phyloP scores from a whole-genome alignment of 2,329 filamentous ascomycete species.

The Diaporthe sp. region DNA sequence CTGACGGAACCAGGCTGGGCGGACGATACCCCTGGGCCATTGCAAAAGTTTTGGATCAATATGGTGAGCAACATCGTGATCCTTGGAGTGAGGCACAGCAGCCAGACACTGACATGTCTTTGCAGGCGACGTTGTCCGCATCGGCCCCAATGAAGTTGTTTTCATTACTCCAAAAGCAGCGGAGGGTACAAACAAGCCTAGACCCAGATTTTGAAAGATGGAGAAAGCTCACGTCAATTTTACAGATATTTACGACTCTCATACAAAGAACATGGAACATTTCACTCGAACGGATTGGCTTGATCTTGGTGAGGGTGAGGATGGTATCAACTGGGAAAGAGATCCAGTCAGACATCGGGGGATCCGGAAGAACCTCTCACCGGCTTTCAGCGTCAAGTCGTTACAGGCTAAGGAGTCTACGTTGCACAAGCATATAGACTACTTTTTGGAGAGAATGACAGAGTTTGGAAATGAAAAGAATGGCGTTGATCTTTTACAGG shows the following conservation, averaged over 20 bases:
- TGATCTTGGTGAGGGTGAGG: not conserved
- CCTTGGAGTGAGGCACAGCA: too few relatives aligned
- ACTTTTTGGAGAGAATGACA: not conserved
- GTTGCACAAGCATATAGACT: slow-evolving; percentile 13
- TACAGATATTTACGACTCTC: slow-evolving; percentile 5
- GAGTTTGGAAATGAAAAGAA: not conserved
- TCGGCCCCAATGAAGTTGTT: slow-evolving; percentile 28
- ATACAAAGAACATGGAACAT: not conserved
- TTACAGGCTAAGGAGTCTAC: not conserved
- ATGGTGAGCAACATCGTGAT: slow-evolving; percentile 16
- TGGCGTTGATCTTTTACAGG: not conserved
- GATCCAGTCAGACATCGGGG: slow-evolving; percentile 2
- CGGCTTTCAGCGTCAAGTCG: not conserved
- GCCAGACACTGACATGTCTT: not conserved
- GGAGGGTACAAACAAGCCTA: not conserved
- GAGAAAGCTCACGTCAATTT: not conserved
- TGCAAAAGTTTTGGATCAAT: not conserved
- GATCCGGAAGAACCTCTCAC: not conserved
- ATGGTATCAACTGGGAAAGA: slow-evolving; percentile 16
- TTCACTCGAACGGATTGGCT: slow-evolving; percentile 29
- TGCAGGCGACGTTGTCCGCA: slow-evolving; percentile 13
- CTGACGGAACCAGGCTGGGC: not conserved
- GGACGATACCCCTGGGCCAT: slow-evolving; percentile 22
- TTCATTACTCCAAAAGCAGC: slow-evolving; percentile 19
- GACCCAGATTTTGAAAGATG: not conserved